Evolutionary conservation across 768 basidiomycete genomes (phyloP).

Genomic region (Pleurotus tuoliensis): DNA sequence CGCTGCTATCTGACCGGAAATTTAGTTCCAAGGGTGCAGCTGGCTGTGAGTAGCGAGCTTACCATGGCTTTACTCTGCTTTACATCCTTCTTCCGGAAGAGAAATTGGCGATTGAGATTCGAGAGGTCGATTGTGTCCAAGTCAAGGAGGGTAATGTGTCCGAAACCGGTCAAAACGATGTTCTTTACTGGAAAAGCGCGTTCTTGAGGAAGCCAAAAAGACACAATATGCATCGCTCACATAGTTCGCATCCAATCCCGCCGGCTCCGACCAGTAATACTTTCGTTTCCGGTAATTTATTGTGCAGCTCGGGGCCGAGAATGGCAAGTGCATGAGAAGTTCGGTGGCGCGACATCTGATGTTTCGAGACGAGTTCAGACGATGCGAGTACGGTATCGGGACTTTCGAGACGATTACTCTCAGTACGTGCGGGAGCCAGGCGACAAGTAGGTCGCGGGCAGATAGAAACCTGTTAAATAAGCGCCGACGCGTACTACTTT

Average conservation of each 20-base stretch:
- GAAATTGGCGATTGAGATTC: constrained; percentile 94
- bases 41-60: constrained; percentile 18
- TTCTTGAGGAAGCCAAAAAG: neutral
- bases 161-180: constrained; percentile 88
- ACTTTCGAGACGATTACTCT: too few species aligned
- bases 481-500: too few species aligned
- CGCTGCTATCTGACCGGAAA: constrained; percentile 61
- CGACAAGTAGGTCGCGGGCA: too few species aligned
- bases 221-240: constrained; percentile 40
- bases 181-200: constrained; percentile 73
- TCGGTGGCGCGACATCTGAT: constrained; percentile 28
- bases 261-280: constrained; percentile 93
- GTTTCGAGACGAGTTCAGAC: too few species aligned
- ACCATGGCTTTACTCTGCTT: constrained; percentile 95
- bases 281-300: constrained; percentile 54
- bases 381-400: too few species aligned
- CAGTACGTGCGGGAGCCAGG: too few species aligned
- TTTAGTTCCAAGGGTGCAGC: neutral
- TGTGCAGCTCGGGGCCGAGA: constrained; percentile 69
- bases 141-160: constrained; percentile 88
- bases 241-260: constrained; percentile 94
- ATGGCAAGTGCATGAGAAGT: constrained; percentile 70
- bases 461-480: too few species aligned
- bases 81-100: constrained; percentile 96
- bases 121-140: constrained; percentile 98